Evolutionary conservation across 148 eudicot genomes (phyloP).

Genomic region (Agrostemma githago): DNA sequence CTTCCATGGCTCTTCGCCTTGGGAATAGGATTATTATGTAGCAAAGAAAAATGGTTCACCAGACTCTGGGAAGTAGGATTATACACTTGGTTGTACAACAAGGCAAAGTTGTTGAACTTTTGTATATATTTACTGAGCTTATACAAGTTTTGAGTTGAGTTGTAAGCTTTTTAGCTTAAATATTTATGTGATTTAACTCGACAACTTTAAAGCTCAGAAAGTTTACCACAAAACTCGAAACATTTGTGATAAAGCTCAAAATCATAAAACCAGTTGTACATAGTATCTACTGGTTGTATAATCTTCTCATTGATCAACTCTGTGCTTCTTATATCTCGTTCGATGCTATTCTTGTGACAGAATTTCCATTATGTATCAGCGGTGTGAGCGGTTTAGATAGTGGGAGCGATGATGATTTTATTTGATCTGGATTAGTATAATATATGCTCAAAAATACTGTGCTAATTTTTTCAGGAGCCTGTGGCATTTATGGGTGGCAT

Average conservation of each 20-base stretch:
- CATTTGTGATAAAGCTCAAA: too few species aligned
- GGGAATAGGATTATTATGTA: neutral
- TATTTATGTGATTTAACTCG: too few species aligned
- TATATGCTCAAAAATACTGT: neutral
- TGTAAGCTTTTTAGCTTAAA: too few species aligned
- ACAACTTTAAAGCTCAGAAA: too few species aligned
- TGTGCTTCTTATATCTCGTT: neutral
- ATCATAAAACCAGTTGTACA: too few species aligned
- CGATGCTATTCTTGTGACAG: neutral
- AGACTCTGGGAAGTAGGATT: neutral
- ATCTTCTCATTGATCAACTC: too few species aligned
- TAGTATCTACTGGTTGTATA: too few species aligned
- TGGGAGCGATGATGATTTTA: neutral
- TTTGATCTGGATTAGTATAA: neutral
- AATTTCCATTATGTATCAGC: neutral
- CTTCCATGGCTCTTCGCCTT: neutral
- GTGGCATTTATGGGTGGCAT: constrained; percentile 91
- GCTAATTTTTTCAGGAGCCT: constrained; percentile 54
- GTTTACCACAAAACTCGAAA: too few species aligned
- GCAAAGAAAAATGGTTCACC: neutral
- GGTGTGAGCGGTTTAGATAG: neutral
- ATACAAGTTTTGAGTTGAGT: too few species aligned
- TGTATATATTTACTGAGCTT: too few species aligned
- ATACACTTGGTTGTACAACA: too few species aligned
- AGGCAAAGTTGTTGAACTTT: too few species aligned